Base-by-base conservation (phyloP, 371 early-diverging fungal genomes). In the Mucor piriformis region DNA sequence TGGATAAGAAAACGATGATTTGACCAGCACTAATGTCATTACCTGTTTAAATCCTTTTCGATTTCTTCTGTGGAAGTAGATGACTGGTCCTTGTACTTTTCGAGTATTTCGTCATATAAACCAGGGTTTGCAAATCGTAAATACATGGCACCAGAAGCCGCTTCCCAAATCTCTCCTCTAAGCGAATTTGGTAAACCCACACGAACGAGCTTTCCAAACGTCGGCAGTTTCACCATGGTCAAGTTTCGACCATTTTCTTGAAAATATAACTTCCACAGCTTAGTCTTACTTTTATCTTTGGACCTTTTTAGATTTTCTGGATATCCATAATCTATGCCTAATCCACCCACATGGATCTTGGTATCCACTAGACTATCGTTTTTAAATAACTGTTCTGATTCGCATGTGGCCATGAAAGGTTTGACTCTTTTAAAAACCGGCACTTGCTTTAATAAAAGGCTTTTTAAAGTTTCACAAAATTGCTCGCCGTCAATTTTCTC, bases 141-240 rank as follows among this genome's bases (percentile, higher is more conserved):
- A 46, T 89, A 93, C 52, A 96, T 88, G 8, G 96, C 87, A 3
- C 99, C 99, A 21, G 90, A 91, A 60, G 92, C 88, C 6, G 89
- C 70, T 69, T 98, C 98, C 99, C 99, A 98, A 16, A 97, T 85
- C 73, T 98, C 99, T 5, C 97, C 97, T 20, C 99, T 87, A 48
- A 98, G 73, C 18, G 80, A 73, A 66, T 95, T 95, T 0, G 98
- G 96, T 35, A 97, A 72, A 11, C 99, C 99, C 1, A 96, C 89
- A 13, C 96, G 88, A 15, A 97, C 89, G 11, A 98, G 82, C 52
- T 92, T 91, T 25, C 88, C 84, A 76, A 96, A 97, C 21, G 90
- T 92, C 0, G 93, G 84, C 1, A 88, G 74, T 29, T 90, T 86
- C 10, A 94, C 71, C 50, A 91, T 74, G 2, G 97, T 94, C 64